Conservation (phyloP, 345 rosid genomes). For the Rhizophora mangle region DNA sequence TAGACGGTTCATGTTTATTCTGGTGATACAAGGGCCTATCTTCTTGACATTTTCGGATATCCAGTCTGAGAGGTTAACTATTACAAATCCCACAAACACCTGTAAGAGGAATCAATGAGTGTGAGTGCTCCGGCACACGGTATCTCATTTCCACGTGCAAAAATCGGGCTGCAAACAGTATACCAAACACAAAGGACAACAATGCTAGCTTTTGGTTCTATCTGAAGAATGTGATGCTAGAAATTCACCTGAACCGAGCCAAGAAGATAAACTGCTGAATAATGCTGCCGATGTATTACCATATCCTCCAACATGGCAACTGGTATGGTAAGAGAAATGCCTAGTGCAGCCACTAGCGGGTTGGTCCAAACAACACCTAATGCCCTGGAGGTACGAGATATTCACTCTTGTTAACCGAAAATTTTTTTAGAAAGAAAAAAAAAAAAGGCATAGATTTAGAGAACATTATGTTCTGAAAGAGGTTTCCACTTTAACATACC, state of each 20-base stretch:
- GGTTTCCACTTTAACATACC: no score
- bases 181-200: no score
- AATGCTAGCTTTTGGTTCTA: no score
- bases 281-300: conserved; percentile 33
- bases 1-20: neutral
- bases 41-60: conserved; percentile 15
- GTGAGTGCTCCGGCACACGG: neutral
- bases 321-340: conserved; percentile 41
- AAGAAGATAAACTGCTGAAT: conserved; percentile 27
- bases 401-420: neutral
- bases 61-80: conserved; percentile 36
- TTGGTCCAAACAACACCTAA: conserved; percentile 45
- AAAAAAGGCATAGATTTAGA: neutral
- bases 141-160: no score
- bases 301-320: conserved; percentile 48
- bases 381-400: conserved; percentile 25
- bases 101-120: conserved; percentile 8
- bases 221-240: neutral
- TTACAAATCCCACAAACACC: conserved; percentile 39
- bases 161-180: no score
- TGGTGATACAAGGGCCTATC: neutral
- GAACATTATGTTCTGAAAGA: neutral
- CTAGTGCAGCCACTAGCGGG: conserved; percentile 45
- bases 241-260: conserved; percentile 38
- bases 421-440: neutral